Evolutionary conservation across 2,329 filamentous ascomycete species (phyloP).

Genomic region (Cytospora piceae): DNA sequence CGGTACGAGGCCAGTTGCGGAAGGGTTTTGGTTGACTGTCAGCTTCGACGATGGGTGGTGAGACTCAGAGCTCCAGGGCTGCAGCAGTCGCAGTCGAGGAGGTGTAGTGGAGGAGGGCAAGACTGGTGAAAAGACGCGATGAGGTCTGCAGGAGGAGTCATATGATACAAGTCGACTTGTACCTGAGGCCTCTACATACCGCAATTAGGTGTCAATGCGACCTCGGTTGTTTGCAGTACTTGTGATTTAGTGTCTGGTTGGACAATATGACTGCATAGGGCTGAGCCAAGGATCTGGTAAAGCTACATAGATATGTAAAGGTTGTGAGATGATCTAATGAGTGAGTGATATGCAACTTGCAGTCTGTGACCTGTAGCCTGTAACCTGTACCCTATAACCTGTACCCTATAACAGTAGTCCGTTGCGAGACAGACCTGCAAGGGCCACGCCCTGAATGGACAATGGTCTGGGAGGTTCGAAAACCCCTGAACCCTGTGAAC

Average conservation of each 20-base stretch:
- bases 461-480: background rate
- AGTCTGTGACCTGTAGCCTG: background rate
- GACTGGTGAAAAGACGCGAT: slow-evolving; percentile 17
- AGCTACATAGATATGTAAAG: background rate
- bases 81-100: slow-evolving; percentile 2
- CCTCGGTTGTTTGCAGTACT: background rate
- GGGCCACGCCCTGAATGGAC: slow-evolving; percentile 3
- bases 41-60: background rate
- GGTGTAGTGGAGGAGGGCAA: slow-evolving; percentile 5
- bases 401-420: background rate
- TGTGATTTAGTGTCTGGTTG: background rate
- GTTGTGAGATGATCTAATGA: background rate
- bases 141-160: slow-evolving; percentile 2
- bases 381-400: background rate
- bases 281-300: slow-evolving; percentile 21
- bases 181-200: slow-evolving; percentile 1
- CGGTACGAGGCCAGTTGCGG: background rate
- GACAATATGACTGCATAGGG: slow-evolving; percentile 25
- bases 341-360: no score
- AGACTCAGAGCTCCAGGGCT: background rate
- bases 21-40: no score
- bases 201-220: background rate
- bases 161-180: background rate
- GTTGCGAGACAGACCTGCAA: slow-evolving; percentile 18
- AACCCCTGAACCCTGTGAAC: background rate